These are phyloP conservation scores for Curvularia spicifera DNA, from an alignment of 2,329 filamentous ascomycete genomes.

Conservation along the genomic window DNA sequence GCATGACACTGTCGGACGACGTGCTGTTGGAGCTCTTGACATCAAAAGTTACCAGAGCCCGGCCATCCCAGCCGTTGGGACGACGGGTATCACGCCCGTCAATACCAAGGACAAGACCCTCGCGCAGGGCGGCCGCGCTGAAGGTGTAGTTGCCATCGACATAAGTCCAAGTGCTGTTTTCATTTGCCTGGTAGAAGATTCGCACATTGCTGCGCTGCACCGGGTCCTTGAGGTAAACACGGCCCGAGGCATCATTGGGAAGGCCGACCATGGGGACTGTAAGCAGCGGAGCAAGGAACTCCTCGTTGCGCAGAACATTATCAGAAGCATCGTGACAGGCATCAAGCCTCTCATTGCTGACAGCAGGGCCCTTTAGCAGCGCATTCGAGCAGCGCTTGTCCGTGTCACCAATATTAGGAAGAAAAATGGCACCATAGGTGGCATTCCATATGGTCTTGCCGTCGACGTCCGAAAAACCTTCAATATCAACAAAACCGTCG, in stretches of 20 bases:
- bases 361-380: background rate
- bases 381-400: slow-evolving; percentile 37
- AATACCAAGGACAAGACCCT: slow-evolving; percentile 47
- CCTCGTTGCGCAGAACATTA: slow-evolving; percentile 40
- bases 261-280: slow-evolving; percentile 33
- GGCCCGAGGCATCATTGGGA: slow-evolving; percentile 1
- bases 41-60: slow-evolving; percentile 30
- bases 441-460: slow-evolving; percentile 36
- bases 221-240: slow-evolving; percentile 9
- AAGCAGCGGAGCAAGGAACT: slow-evolving; percentile 44
- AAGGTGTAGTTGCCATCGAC: slow-evolving; percentile 31
- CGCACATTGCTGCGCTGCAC: slow-evolving; percentile 12
- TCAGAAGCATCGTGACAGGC: slow-evolving; percentile 50
- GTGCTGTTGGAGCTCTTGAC: slow-evolving; percentile 29
- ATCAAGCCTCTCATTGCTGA: slow-evolving; percentile 36
- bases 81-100: slow-evolving; percentile 43
- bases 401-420: slow-evolving; percentile 49
- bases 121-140: slow-evolving; percentile 30
- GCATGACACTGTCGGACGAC: slow-evolving; percentile 36
- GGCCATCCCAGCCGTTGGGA: slow-evolving; percentile 20
- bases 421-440: slow-evolving; percentile 43
- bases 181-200: slow-evolving; percentile 10
- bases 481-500: slow-evolving; percentile 44
- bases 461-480: slow-evolving; percentile 20
- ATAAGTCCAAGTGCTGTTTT: slow-evolving; percentile 7